phyloP scores from a whole-genome alignment of 345 rosid species.

The Carallia brachiata region DNA sequence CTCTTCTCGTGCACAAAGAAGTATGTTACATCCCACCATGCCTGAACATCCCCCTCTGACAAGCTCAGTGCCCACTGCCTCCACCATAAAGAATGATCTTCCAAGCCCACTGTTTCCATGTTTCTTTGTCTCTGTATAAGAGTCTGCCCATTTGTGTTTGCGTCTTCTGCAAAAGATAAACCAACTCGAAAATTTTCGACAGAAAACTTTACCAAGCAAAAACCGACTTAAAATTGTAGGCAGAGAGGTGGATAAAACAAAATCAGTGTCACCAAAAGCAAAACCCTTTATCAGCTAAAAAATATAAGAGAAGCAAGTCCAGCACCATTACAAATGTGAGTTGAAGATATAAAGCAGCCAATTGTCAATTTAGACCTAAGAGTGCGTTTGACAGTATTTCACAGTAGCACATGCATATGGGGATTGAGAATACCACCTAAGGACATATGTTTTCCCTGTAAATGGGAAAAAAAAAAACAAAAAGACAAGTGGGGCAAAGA shows the following conservation, averaged over 20 bases:
- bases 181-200: neutral
- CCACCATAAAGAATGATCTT: neutral
- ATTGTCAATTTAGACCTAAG: no score
- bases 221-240: no score
- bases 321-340: neutral
- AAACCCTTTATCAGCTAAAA: no score
- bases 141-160: neutral
- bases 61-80: constrained; percentile 2
- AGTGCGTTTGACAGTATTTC: no score
- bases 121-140: neutral
- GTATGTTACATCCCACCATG: neutral
- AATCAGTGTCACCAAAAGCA: neutral
- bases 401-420: no score
- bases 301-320: neutral
- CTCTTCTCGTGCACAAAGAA: neutral
- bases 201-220: no score
- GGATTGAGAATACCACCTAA: no score
- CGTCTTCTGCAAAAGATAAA: constrained; percentile 10
- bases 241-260: neutral
- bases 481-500: no score
- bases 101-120: neutral
- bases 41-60: neutral
- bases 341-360: neutral
- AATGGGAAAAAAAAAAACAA: no score
- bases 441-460: no score